Conservation (phyloP, 352 stramenopile species). For the Phytophthora sojae region DNA sequence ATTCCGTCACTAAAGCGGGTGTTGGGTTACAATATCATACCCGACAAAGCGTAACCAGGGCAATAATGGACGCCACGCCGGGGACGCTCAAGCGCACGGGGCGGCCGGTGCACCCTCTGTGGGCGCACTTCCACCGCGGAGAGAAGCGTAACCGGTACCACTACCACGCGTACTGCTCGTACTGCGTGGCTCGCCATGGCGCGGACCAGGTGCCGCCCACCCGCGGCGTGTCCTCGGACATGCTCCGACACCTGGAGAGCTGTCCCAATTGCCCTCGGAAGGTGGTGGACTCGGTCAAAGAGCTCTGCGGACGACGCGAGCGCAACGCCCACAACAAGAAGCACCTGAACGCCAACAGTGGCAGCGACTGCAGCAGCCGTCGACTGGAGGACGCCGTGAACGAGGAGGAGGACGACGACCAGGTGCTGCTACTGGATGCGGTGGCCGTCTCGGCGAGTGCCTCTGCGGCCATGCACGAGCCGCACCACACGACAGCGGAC, state of each 20-base stretch:
- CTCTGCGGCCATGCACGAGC: conserved; percentile 4
- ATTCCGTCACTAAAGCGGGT: conserved; percentile 27
- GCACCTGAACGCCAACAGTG: not conserved
- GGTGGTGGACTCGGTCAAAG: conserved; percentile 68
- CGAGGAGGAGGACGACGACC: conserved; percentile 17
- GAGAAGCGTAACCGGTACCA: conserved; percentile 89
- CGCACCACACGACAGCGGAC: conserved; percentile 12
- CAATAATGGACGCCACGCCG: not conserved
- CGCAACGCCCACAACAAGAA: conserved; percentile 38
- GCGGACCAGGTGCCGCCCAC: conserved; percentile 64
- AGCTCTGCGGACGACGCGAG: conserved; percentile 61
- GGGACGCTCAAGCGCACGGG: conserved; percentile 67
- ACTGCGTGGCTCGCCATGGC: conserved; percentile 74
- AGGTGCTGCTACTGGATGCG: conserved; percentile 37
- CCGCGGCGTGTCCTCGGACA: conserved; percentile 81
- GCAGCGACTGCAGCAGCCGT: not conserved
- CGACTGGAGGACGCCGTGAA: conserved; percentile 6
- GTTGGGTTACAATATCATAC: conserved; percentile 10
- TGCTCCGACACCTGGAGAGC: conserved; percentile 83
- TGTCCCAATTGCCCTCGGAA: conserved; percentile 74
- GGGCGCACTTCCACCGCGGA: conserved; percentile 84
- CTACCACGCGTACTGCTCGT: conserved; percentile 86
- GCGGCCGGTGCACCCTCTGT: conserved; percentile 76
- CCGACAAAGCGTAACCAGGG: not conserved
- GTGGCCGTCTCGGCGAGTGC: conserved; percentile 3